Evolutionary conservation across 306 rosid genomes (phyloP).

Genomic region (Cucurbita argyrosperma): DNA sequence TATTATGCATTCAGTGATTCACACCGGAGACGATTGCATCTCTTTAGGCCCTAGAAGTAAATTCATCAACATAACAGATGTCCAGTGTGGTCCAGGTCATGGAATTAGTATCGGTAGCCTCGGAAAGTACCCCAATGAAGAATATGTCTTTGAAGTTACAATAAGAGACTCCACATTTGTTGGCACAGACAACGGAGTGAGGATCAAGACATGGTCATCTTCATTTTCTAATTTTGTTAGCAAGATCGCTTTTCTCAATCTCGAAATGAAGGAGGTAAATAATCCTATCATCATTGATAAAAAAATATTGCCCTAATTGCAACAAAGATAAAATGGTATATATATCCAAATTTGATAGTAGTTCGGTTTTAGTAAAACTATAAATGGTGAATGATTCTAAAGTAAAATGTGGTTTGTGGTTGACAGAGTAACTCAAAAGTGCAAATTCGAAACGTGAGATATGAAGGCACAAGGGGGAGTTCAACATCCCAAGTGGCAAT

Average conservation of each 20-base stretch:
- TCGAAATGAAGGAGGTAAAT: not conserved
- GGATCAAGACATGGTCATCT: constrained; percentile 22
- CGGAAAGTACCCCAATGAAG: not conserved
- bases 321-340: not conserved
- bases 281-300: constrained; percentile 22
- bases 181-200: constrained; percentile 21
- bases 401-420: not conserved
- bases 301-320: not conserved
- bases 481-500: constrained; percentile 15
- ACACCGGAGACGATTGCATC: constrained; percentile 24
- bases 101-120: constrained; percentile 34
- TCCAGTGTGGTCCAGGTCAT: constrained; percentile 24
- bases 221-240: constrained; percentile 1
- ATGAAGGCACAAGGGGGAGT: constrained; percentile 12
- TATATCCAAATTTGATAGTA: not conserved
- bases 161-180: constrained; percentile 8
- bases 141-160: not conserved
- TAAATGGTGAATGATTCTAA: no score
- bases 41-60: constrained; percentile 13
- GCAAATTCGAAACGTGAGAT: constrained; percentile 16
- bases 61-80: not conserved
- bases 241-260: not conserved
- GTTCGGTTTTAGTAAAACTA: not conserved
- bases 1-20: constrained; percentile 4
- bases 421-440: constrained; percentile 10